Percentiles rank a stretch among this genome's conserved stretches.
These are phyloP conservation scores for Fusarium sp. DNA, from an alignment of 2,329 filamentous ascomycete genomes.

Conservation along the genomic window DNA sequence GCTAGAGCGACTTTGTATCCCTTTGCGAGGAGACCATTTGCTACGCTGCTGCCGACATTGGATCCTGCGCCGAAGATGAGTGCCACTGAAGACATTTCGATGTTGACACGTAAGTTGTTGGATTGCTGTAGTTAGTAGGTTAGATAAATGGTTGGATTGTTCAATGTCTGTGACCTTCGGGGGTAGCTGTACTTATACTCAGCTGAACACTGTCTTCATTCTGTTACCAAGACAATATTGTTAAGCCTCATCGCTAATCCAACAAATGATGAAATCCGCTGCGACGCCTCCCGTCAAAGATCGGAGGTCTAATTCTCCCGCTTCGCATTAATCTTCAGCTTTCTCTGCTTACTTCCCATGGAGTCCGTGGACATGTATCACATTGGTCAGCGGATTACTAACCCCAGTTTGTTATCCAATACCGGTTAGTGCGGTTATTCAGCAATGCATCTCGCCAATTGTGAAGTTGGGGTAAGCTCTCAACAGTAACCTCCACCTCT, in stretches of 20 bases:
- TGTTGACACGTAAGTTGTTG: accelerated
- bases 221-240: not conserved
- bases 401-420: not conserved
- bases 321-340: not conserved
- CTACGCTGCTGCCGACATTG: constrained; percentile 16
- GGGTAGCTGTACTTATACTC: not conserved
- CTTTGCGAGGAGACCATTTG: constrained; percentile 8
- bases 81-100: not conserved
- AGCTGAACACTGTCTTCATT: not conserved
- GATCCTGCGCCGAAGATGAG: constrained; percentile 26
- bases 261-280: not conserved
- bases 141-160: not conserved
- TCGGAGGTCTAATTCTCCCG: not conserved
- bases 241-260: not conserved
- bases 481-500: not conserved
- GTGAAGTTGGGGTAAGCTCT: not conserved
- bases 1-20: constrained; percentile 18
- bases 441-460: not conserved
- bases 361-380: not conserved
- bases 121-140: not conserved
- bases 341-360: not conserved
- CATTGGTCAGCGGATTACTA: constrained; percentile 14
- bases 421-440: not conserved
- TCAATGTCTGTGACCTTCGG: not conserved
- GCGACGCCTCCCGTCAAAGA: not conserved